Evolutionary conservation across 495 filamentous ascomycete species (phyloP).

Genomic region (Mytilinidion resinicola): DNA sequence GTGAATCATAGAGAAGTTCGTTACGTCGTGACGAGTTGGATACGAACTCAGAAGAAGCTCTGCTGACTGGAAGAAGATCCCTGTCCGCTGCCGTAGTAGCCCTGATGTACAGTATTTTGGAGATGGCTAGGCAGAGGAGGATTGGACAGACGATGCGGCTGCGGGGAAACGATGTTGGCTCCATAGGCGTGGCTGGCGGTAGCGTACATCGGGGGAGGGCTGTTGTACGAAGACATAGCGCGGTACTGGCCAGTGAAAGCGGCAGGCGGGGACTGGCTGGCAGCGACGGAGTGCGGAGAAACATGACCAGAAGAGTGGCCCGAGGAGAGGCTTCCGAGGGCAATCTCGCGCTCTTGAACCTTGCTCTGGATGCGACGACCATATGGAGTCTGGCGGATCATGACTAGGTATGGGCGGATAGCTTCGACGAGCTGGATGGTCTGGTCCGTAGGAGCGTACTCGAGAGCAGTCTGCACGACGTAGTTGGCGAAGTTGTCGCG

Average conservation of each 20-base stretch:
- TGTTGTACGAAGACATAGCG: slow-evolving; percentile 8
- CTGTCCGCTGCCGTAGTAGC: too few relatives aligned
- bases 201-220: slow-evolving; percentile 20
- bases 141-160: slow-evolving; percentile 29
- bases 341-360: slow-evolving; percentile 47
- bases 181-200: slow-evolving; percentile 21
- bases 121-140: slow-evolving; percentile 27
- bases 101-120: slow-evolving; percentile 28
- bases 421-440: slow-evolving; percentile 57
- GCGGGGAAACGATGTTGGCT: slow-evolving; percentile 24
- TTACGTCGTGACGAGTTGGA: too few relatives aligned
- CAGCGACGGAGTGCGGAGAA: slow-evolving; percentile 20
- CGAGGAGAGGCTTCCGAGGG: slow-evolving; percentile 18
- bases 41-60: too few relatives aligned
- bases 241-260: slow-evolving; percentile 19
- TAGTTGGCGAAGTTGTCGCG: slow-evolving; percentile 94
- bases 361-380: slow-evolving; percentile 88
- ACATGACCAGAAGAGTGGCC: slow-evolving; percentile 19
- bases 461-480: slow-evolving; percentile 82
- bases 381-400: slow-evolving; percentile 81
- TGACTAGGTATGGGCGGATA: slow-evolving; percentile 74
- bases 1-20: too few relatives aligned
- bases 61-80: too few relatives aligned
- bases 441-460: slow-evolving; percentile 20
- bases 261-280: slow-evolving; percentile 16